Evolutionary conservation across 225 moss, liverwort and hornwort genomes (phyloP), one percentile per base, ranked within the genome.

Genomic region (Rhytidiadelphus loreus): DNA sequence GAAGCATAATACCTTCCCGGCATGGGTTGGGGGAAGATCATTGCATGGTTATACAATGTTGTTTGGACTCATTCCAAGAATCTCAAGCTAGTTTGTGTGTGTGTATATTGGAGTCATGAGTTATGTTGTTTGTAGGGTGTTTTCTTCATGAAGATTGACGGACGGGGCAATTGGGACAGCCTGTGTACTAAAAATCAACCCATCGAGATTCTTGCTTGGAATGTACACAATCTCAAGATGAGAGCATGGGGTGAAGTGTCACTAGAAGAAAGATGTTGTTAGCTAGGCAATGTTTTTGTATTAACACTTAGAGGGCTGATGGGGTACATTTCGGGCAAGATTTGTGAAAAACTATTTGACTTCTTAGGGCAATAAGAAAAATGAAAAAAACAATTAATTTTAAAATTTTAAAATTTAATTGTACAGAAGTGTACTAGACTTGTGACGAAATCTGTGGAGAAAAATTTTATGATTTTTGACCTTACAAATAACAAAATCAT

Each of bases 171-270:
- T 12, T 39, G 2, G 24, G 13, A 39, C 0, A 0, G 19, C 2
- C 1, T 19, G 8, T 5, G 3, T 35, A 76, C n/a, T 0, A 0
- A 23, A 76, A 21, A 76, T 21, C 1, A 1, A 76, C 21, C 7
- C 21, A 21, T 75, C 0, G 2, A 21, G 75, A 50, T 29, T 50
- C 50, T 50, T 33, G 13, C 52, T 33, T 33, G 8, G 21, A 52
- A 21, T 75, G 33, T 21, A 52, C 1, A 52, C 52, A 48, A 48
- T 74, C 12, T 74, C 20, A 20, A 50, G 20, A 13, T 75, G 75
- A 50, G 7, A 48, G 12, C 20, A 9, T 26, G 13, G 16, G 4
- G 12, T 46, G 48, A 32, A 32, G 50, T 32, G 2, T 30, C 12
- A 19, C 3, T 5, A 2, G 3, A 13, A 50, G 12, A n/a, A 2